phyloP scores from a whole-genome alignment of 495 filamentous ascomycete species.

The Pyrenula massariospora region DNA sequence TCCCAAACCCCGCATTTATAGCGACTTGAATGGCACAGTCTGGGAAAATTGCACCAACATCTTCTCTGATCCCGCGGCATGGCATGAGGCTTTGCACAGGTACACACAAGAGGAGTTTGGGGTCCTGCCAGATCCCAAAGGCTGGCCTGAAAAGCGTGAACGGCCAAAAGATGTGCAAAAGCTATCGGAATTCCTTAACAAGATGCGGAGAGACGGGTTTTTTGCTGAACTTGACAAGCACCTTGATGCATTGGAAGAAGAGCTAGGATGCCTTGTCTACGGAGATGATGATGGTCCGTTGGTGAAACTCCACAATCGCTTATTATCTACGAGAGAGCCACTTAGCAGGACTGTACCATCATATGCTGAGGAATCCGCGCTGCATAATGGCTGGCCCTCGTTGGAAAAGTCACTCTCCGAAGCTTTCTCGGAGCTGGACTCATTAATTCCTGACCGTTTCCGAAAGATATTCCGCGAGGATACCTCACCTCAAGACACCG shows the following conservation, averaged over 20 bases:
- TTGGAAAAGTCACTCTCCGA: not conserved
- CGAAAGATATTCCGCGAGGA: not conserved
- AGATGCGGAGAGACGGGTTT: not conserved
- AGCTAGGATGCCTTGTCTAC: not conserved
- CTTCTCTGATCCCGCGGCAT: not conserved
- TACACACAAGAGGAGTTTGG: not conserved
- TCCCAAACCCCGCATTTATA: not conserved
- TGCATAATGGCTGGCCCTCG: no score
- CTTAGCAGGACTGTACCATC: no score
- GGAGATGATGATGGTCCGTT: not conserved
- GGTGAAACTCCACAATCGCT: no score
- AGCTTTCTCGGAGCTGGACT: not conserved
- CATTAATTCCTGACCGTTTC: not conserved
- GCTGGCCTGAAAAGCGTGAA: no score
- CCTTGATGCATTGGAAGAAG: not conserved
- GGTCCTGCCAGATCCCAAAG: not conserved
- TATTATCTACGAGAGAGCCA: no score
- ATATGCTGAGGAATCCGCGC: no score
- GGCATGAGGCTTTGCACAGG: not conserved
- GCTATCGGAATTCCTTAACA: not conserved
- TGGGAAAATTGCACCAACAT: not conserved
- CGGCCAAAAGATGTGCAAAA: not conserved
- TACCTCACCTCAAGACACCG: not conserved
- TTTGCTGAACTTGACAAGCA: not conserved
- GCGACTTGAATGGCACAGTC: not conserved